A percentile compares a stretch with the other conserved stretches of the same genome.
phyloP scores from a whole-genome alignment of 2,329 filamentous ascomycete genomes.

The Calonectria pseudoturangicola region DNA sequence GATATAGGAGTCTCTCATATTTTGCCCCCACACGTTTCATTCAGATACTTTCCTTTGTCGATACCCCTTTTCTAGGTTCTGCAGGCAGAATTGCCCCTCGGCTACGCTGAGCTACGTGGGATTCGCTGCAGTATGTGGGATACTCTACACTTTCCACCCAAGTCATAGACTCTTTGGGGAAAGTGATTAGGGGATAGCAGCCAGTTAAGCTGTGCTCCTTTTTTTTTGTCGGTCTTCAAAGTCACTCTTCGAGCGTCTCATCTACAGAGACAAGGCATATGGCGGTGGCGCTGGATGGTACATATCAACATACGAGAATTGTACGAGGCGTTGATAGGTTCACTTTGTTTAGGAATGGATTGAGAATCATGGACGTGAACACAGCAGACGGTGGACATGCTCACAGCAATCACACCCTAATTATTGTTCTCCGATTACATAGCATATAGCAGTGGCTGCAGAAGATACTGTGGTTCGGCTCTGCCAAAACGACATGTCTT shows the following conservation, averaged over 20 bases:
- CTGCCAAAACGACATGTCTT: conserved; percentile 32
- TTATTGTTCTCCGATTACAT: conserved; percentile 53
- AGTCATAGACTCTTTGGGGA: conserved; percentile 26
- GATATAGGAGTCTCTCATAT: conserved; percentile 12
- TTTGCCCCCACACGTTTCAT: conserved; percentile 40
- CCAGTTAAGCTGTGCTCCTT: conserved; percentile 1
- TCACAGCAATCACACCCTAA: conserved; percentile 51
- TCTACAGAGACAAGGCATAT: conserved; percentile 47
- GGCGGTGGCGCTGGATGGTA: conserved; percentile 53
- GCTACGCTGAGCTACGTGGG: conserved; percentile 28
- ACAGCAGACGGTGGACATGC: conserved; percentile 49
- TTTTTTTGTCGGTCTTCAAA: conserved; percentile 31
- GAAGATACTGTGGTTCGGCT: conserved; percentile 44
- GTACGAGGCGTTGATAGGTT: conserved; percentile 54
- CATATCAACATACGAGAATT: conserved; percentile 53
- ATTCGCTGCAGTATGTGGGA: conserved; percentile 36
- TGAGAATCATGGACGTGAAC: conserved; percentile 41
- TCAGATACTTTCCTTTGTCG: conserved; percentile 52
- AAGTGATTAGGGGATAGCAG: conserved; percentile 10
- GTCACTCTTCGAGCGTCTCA: conserved; percentile 36
- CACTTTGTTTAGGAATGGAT: conserved; percentile 44
- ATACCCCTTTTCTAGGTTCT: conserved; percentile 50
- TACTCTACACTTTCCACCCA: conserved; percentile 32
- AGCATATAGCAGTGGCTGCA: conserved; percentile 54
- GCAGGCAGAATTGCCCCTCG: conserved; percentile 32